Base-by-base conservation (phyloP, 495 filamentous ascomycete species). In the Sphaerosporella brunnea region DNA sequence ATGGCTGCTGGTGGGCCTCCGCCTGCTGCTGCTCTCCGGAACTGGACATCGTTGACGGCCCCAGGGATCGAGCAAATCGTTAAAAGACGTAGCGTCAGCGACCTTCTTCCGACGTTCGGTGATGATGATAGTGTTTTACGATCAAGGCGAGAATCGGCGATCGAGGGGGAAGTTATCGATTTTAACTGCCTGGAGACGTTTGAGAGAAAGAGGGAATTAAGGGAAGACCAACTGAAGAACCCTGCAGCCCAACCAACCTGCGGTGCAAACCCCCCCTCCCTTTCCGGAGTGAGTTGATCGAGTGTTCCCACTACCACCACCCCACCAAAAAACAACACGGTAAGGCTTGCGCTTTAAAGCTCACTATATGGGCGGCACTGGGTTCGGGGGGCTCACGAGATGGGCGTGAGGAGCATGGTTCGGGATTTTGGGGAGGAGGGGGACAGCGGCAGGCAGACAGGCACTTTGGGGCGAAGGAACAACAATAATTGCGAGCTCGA, bases 61-160 rank as follows among this genome's bases (percentile, higher is more conserved):
- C 20, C 40, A 43, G 40, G 40, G 40, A 26, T 43, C 40, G 40
- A 26, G 15, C 10, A 18, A 13, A 26, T 13, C 23, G 20, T 13
- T 24, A 25, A 43, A 10, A 10, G 13, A 16, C 8, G 40, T 43
- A 43, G 40, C 40, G 40, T 43, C 40, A 25, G 40, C 20, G 26
- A 26, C 13, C 40, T 20, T 43, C 40, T 43, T 11, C 20, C 20
- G 40, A 43, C 40, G 40, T 43, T 43, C 40, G 40, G 40, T 11
- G 40, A 43, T 43, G 30, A 36, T 9, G 23, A 20, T 34, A 36
- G 43, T 34, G 43, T 46, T 46, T 36, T 32, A 46, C 43, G 43
- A 36, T 32, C 25, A 46, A 25, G 13, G 30, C 43, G 43, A 21
- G 24, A 46, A 46, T 46, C 43, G 43, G 43, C 25, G 43, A 46